Percentiles rank a stretch among this genome's conserved stretches.
These are phyloP conservation scores for Phragmites australis DNA, from an alignment of 176 grass and related monocot genomes.

Conservation along the genomic window DNA sequence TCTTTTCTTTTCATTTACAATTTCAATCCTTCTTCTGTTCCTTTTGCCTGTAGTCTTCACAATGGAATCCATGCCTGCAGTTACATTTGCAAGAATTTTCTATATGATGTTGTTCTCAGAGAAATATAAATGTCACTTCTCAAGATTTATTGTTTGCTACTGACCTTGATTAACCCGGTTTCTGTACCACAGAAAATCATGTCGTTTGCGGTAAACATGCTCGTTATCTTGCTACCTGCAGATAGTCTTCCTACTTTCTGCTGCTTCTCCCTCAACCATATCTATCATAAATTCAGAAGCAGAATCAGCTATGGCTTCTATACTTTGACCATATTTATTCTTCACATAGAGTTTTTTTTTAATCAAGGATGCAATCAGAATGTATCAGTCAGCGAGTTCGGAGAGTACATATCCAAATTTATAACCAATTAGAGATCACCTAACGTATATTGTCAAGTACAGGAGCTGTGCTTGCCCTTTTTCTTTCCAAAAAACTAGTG, in stretches of 20 bases:
- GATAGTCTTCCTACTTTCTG: slow-evolving; percentile 87
- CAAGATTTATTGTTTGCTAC: slow-evolving; percentile 24
- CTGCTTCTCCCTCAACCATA: slow-evolving; percentile 92
- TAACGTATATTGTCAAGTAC: background rate
- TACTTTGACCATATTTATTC: background rate
- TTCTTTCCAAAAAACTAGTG: background rate
- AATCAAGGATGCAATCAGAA: background rate
- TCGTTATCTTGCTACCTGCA: slow-evolving; percentile 85
- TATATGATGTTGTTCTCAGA: background rate
- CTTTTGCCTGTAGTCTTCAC: slow-evolving; percentile 8
- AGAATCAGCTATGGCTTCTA: slow-evolving; percentile 18
- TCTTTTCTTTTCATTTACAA: slow-evolving; percentile 52
- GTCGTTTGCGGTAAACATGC: slow-evolving; percentile 78
- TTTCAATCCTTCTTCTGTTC: slow-evolving; percentile 2
- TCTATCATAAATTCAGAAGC: slow-evolving; percentile 50
- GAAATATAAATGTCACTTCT: background rate
- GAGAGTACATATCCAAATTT: background rate
- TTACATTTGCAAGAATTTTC: background rate
- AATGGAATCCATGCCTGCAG: slow-evolving; percentile 58
- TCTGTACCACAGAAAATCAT: slow-evolving; percentile 86
- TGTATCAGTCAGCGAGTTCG: background rate
- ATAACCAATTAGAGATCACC: background rate
- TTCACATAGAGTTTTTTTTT: too few relatives aligned
- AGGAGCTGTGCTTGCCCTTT: background rate
- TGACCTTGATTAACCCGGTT: slow-evolving; percentile 78